Evolutionary conservation across 176 grass and related monocot genomes (phyloP).

Genomic region (Oryza brachyantha): DNA sequence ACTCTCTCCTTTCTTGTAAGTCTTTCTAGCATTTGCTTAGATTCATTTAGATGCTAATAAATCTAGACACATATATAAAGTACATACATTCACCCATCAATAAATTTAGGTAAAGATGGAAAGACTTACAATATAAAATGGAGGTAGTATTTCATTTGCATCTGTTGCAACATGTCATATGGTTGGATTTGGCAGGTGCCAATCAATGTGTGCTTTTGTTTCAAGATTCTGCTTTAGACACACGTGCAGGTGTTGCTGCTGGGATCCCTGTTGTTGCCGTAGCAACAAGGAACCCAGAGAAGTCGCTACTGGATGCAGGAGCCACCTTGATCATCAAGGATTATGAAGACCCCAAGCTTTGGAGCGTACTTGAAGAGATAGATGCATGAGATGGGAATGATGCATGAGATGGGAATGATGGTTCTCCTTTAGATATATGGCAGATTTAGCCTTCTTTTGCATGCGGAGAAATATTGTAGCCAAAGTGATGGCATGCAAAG

Average conservation of each 20-base stretch:
- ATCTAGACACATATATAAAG: too few species aligned
- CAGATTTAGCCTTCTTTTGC: not conserved
- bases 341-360: constrained; percentile 81
- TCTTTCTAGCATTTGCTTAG: too few species aligned
- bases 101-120: too few species aligned
- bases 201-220: not conserved
- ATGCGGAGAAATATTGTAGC: not conserved
- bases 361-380: constrained; percentile 61
- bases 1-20: too few species aligned
- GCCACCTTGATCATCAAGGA: constrained; percentile 72
- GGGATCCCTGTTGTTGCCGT: constrained; percentile 65
- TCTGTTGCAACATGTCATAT: not conserved
- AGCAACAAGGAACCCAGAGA: constrained; percentile 79
- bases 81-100: too few species aligned
- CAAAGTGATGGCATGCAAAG: not conserved
- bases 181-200: not conserved
- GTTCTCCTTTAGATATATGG: not conserved
- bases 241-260: constrained; percentile 71
- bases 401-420: constrained; percentile 10
- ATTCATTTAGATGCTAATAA: too few species aligned
- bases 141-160: too few species aligned
- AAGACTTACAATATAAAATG: too few species aligned
- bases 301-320: constrained; percentile 67
- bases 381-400: too few species aligned
- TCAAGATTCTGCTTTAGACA: constrained; percentile 76